These are phyloP conservation scores for Blastocystis sp. DNA, from an alignment of 352 stramenopile genomes.

Conservation along the genomic window DNA sequence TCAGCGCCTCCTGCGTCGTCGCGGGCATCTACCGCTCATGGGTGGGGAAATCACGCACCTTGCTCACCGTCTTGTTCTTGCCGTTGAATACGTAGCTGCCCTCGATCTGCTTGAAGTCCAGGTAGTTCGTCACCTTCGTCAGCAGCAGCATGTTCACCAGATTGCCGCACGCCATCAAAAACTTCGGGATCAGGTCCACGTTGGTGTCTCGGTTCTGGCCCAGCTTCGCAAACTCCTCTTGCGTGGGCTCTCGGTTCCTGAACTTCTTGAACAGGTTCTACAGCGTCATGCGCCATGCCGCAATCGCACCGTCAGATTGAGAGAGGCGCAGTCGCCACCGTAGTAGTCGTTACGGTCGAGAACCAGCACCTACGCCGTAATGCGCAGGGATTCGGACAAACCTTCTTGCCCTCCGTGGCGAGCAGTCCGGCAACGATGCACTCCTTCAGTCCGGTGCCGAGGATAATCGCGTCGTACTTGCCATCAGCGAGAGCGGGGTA, in stretches of 20 bases:
- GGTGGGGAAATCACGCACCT: constrained; percentile 9
- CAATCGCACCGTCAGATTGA: constrained; percentile 97
- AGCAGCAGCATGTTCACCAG: constrained; percentile 96
- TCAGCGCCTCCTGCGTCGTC: constrained; percentile 91
- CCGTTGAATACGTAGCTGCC: constrained; percentile 96
- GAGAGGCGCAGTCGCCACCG: constrained; percentile 92
- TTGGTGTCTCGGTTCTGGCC: constrained; percentile 97
- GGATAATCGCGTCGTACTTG: constrained; percentile 98
- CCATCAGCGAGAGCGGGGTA: constrained; percentile 88
- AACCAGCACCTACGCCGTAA: constrained; percentile 82
- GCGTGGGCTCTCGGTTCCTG: constrained; percentile 73
- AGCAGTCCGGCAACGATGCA: constrained; percentile 95
- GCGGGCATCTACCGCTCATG: constrained; percentile 88
- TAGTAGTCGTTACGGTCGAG: constrained; percentile 98
- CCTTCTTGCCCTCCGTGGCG: constrained; percentile 86
- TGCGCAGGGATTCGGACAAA: constrained; percentile 16
- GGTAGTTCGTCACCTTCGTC: constrained; percentile 94
- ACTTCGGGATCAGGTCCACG: constrained; percentile 99
- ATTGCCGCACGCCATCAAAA: constrained; percentile 99
- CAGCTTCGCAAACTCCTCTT: constrained; percentile 77
- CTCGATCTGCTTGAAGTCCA: constrained; percentile 98
- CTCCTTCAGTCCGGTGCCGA: constrained; percentile 97
- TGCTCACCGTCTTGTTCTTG: constrained; percentile 78
- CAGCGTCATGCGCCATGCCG: constrained; percentile 72
- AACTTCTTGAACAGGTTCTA: constrained; percentile 75